Evolutionary conservation across 2,329 filamentous ascomycete genomes (phyloP), one percentile per base, ranked within the genome.

Genomic region (Catunica adiposa): DNA sequence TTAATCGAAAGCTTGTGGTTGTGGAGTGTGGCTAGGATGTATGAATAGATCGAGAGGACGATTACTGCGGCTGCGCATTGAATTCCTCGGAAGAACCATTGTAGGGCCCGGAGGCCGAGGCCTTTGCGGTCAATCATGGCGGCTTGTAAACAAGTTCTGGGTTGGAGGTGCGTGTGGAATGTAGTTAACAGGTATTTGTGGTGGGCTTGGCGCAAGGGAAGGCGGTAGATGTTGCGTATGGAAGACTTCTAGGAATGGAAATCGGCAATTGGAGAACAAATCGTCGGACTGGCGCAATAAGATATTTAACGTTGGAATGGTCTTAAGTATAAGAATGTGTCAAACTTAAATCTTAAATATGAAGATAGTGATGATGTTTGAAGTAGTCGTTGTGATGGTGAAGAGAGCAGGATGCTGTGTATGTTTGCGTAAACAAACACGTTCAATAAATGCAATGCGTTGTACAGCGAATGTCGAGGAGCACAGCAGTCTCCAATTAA

Each of bases 11-110:
- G 67, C 61, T 80, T 63, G 68, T 87, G 79, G 63, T 83, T 78
- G 59, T 77, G 67, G 14, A 89, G 77, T 7, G 84, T 77, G 7
- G 84, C 80, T 52, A 96, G 79, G 74, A 89, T 94, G 74, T 94
- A 95, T 52, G 82, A 83, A 74, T 84, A 89, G 64, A 92, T 78
- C 61, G 78, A 84, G 59, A 96, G 77, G 59, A 90, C 77, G 61
- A 94, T 75, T 58, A 76, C 80, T 7, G 83, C 75, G 66, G 80
- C 86, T 65, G 78, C 74, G 68, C 94, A 84, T 63, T 87, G 79
- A 56, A 95, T 69, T 61, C 76, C 70, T 62, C 90, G 86, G 63
- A 94, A 71, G 66, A 83, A 74, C 66, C 83, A 84, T 64, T 87
- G 83, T 50, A 77, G 58, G 58, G 77, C 69, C 63, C 86, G 87